Base-by-base conservation (phyloP, 352 stramenopile genomes). In the Globisporangium splendens region DNA sequence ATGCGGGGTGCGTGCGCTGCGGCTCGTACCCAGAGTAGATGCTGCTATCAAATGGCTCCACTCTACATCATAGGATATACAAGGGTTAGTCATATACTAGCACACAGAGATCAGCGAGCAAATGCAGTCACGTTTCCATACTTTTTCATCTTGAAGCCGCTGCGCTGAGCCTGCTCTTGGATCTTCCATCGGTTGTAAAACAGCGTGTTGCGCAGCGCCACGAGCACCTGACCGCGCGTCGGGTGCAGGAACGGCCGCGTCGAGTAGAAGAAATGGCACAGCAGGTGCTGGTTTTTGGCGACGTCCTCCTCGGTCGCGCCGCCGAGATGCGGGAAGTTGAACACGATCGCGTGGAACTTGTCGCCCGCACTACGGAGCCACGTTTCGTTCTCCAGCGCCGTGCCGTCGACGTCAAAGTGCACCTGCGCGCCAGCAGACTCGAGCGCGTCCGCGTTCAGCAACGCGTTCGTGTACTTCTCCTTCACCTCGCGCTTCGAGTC, bases 161-260 rank as follows among this genome's bases (percentile, higher is more conserved):
- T 88, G 22, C 60, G 56, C 18, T 62, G 61, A 2, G 83, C 86
- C 46, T 93, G 83, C 8, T 83, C 79, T 41, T 88, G 68, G 35
- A 95, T 80, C 31, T 85, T 69, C 86, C 86, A 95, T 44, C 83
- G 79, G 57, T 93, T 91, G 71, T 94, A 94, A 54, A 94, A 96
- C 10, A 80, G 57, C 13, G 79, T 94, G 52, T 91, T 83, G 21
- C 84, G 80, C 21, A 94, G 63, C 15, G 86, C 70, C 1, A 96
- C 83, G 1, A 91, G 69, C 54, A 89, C 80, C 65, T 90, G 76
- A 8, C 83, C 81, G 18, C 74, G 73, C 10, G 61, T 79, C 14
- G 73, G 70, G 41, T 91, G 72, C 56, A 94, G 31, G 56, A 81
- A 89, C 50, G 58, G 46, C 4, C 77, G 73, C 18, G 77, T 74